Evolutionary conservation across 164 flowering plant species (phyloP).

Genomic region (Protea cynaroides): DNA sequence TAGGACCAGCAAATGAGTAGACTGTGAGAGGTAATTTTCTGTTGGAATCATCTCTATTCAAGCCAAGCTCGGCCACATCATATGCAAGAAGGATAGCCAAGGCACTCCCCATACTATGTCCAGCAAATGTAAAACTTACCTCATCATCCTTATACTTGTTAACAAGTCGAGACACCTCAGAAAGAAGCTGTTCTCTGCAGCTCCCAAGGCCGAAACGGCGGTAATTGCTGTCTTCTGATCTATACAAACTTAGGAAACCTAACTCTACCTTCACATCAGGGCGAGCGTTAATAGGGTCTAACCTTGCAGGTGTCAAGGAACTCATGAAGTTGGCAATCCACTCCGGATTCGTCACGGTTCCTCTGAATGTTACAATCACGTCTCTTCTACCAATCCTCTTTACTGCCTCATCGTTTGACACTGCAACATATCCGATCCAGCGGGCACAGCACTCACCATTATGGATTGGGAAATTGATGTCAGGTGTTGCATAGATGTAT

Average conservation of each 20-base stretch:
- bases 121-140: conserved; percentile 64
- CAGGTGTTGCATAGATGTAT: too few species aligned
- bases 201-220: conserved; percentile 26
- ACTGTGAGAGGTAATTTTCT: conserved; percentile 51
- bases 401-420: too few species aligned
- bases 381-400: conserved; percentile 55
- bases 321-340: conserved; percentile 81
- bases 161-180: conserved; percentile 7
- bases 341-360: conserved; percentile 64
- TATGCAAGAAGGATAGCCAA: conserved; percentile 68
- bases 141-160: conserved; percentile 41
- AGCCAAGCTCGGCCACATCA: conserved; percentile 67
- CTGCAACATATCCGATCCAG: too few species aligned
- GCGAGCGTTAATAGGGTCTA: conserved; percentile 48
- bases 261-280: conserved; percentile 60
- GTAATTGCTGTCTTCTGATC: conserved; percentile 24
- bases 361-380: conserved; percentile 54
- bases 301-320: conserved; percentile 57
- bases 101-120: conserved; percentile 92
- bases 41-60: conserved; percentile 20
- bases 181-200: conserved; percentile 23
- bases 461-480: too few species aligned
- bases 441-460: too few species aligned
- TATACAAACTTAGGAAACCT: conserved; percentile 28
- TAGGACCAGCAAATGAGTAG: conserved; percentile 75